Percentiles rank a stretch among this genome's conserved stretches.
phyloP scores from a whole-genome alignment of 306 rosid genomes.

The Morella rubra region DNA sequence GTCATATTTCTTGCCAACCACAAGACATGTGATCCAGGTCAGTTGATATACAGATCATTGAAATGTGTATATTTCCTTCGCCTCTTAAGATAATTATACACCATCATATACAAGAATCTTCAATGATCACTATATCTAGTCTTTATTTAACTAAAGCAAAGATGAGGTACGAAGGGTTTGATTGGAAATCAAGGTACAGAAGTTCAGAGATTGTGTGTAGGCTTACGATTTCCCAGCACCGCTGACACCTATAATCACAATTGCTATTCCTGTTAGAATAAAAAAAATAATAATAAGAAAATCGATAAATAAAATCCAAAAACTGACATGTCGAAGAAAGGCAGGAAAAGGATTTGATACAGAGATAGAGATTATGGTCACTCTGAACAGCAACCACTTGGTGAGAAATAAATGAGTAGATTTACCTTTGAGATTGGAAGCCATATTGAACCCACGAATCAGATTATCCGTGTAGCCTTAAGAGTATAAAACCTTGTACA shows the following conservation, averaged over 20 bases:
- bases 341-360: background rate
- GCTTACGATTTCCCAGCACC: constrained; percentile 91
- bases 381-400: background rate
- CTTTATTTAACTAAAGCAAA: background rate
- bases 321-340: background rate
- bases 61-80: background rate
- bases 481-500: background rate
- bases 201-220: background rate
- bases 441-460: background rate
- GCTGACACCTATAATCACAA: constrained; percentile 79
- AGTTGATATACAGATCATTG: background rate
- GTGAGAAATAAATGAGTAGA: background rate
- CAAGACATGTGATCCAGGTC: background rate
- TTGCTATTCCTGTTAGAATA: constrained; percentile 33
- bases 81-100: background rate
- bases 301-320: background rate
- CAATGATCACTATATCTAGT: background rate
- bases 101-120: background rate
- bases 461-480: background rate
- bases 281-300: background rate
- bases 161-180: background rate
- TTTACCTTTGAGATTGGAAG: background rate
- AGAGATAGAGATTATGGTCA: background rate
- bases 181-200: background rate
- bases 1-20: background rate